These are phyloP conservation scores for Syzygium malaccense DNA, from an alignment of 441 rosid genomes.

Conservation along the genomic window DNA sequence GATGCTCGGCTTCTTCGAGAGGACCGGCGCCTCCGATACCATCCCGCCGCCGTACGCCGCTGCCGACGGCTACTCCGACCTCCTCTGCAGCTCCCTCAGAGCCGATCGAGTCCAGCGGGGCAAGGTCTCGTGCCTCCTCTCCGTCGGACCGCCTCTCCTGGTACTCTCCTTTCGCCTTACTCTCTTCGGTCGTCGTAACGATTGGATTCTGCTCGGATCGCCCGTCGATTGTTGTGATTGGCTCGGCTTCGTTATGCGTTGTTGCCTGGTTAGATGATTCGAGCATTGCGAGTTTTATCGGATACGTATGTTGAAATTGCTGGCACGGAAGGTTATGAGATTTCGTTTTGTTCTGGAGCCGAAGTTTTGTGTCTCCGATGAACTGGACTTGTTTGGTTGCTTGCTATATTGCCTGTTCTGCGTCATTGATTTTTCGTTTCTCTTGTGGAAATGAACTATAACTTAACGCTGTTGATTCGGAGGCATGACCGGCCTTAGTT, in stretches of 20 bases:
- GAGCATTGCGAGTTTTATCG: neutral
- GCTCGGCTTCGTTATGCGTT: neutral
- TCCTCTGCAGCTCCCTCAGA: slow-evolving; percentile 32
- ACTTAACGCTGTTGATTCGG: neutral
- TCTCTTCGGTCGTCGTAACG: neutral
- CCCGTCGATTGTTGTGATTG: neutral
- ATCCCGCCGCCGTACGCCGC: slow-evolving; percentile 20
- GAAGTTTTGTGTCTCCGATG: neutral
- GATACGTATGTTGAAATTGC: neutral
- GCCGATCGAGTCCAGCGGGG: slow-evolving; percentile 43
- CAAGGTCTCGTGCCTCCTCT: slow-evolving; percentile 47
- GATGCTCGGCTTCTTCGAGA: slow-evolving; percentile 20
- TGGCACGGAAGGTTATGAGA: neutral
- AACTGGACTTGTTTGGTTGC: neutral
- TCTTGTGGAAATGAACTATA: neutral
- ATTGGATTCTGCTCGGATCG: neutral
- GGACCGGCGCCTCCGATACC: slow-evolving; percentile 17
- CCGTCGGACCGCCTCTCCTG: slow-evolving; percentile 41
- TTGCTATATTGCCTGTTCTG: neutral
- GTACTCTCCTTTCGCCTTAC: slow-evolving; percentile 24
- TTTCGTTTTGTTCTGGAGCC: neutral
- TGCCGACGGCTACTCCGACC: slow-evolving; percentile 39
- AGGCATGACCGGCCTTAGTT: neutral
- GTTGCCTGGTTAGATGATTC: neutral
- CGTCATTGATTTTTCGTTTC: neutral